Evolutionary conservation across 2,329 filamentous ascomycete species (phyloP).

Genomic region (Pyrenophora graminea): DNA sequence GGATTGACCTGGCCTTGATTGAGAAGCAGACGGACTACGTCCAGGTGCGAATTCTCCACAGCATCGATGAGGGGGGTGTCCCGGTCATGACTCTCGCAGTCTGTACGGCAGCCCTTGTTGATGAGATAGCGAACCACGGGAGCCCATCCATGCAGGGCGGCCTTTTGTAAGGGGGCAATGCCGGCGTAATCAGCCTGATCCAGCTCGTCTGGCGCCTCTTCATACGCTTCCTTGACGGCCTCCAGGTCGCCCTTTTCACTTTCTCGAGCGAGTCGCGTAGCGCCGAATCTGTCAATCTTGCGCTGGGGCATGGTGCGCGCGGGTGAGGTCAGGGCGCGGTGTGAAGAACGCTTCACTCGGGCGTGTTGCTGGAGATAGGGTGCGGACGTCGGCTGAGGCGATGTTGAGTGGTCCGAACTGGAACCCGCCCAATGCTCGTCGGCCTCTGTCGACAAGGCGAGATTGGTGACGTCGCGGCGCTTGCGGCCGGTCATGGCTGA

Average conservation of each 20-base stretch:
- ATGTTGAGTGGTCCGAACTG: constrained; percentile 45
- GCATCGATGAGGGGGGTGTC: constrained; percentile 96
- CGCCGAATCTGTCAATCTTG: constrained; percentile 87
- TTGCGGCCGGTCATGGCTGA: constrained; percentile 38
- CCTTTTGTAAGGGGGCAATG: constrained; percentile 95
- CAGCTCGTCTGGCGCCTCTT: constrained; percentile 82
- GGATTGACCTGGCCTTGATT: constrained; percentile 84
- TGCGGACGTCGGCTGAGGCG: constrained; percentile 35
- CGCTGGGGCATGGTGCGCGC: constrained; percentile 71
- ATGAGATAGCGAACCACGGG: constrained; percentile 88
- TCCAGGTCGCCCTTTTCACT: constrained; percentile 86
- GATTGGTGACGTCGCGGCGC: constrained; percentile 38
- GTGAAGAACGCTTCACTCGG: constrained; percentile 64
- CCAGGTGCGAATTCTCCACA: constrained; percentile 90
- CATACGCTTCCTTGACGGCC: constrained; percentile 71
- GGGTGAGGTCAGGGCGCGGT: constrained; percentile 58
- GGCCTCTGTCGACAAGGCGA: constrained; percentile 36
- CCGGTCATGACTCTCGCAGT: constrained; percentile 73
- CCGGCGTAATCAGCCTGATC: constrained; percentile 91
- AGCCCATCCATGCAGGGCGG: constrained; percentile 81
- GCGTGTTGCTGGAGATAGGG: constrained; percentile 50
- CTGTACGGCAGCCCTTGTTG: constrained; percentile 79
- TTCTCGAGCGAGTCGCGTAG: constrained; percentile 86
- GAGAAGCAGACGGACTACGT: constrained; percentile 82
- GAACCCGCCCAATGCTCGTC: constrained; percentile 41